Percentiles rank a stretch among this genome's conserved stretches.
Conservation (phyloP, 352 stramenopile genomes). For the Phytophthora ohioensis region DNA sequence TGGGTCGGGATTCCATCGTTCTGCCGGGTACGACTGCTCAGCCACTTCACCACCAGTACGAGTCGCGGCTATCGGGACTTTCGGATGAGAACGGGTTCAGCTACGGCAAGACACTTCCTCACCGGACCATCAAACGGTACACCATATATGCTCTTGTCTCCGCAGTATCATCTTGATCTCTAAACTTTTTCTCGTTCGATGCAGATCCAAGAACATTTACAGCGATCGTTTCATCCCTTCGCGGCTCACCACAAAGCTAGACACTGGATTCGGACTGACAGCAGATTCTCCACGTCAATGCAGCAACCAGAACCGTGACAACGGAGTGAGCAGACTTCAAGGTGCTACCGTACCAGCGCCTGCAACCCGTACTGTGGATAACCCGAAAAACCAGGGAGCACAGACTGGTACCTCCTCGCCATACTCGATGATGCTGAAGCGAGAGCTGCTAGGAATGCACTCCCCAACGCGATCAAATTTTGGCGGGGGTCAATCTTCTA, state of each 20-base stretch:
- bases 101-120: slow-evolving; percentile 43
- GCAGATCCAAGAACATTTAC: slow-evolving; percentile 84
- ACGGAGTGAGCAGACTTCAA: slow-evolving; percentile 11
- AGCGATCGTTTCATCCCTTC: slow-evolving; percentile 90
- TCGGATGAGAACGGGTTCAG: slow-evolving; percentile 45
- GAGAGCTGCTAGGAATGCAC: slow-evolving; percentile 77
- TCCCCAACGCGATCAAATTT: slow-evolving; percentile 48
- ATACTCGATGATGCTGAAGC: slow-evolving; percentile 84
- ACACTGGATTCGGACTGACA: slow-evolving; percentile 73
- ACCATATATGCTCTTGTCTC: background rate
- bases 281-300: slow-evolving; percentile 52
- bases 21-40: slow-evolving; percentile 28
- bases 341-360: background rate
- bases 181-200: slow-evolving; percentile 9
- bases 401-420: slow-evolving; percentile 36
- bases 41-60: slow-evolving; percentile 65
- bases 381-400: slow-evolving; percentile 29
- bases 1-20: slow-evolving; percentile 27
- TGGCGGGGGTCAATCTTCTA: slow-evolving; percentile 16
- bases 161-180: background rate
- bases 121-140: slow-evolving; percentile 66
- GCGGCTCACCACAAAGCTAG: slow-evolving; percentile 73
- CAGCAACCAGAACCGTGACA: slow-evolving; percentile 38
- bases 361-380: slow-evolving; percentile 9
- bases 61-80: slow-evolving; percentile 44